A percentile compares a stretch with the other conserved stretches of the same genome.
Conservation (phyloP, 805 yeast genomes). For the Peterozyma toletana region DNA sequence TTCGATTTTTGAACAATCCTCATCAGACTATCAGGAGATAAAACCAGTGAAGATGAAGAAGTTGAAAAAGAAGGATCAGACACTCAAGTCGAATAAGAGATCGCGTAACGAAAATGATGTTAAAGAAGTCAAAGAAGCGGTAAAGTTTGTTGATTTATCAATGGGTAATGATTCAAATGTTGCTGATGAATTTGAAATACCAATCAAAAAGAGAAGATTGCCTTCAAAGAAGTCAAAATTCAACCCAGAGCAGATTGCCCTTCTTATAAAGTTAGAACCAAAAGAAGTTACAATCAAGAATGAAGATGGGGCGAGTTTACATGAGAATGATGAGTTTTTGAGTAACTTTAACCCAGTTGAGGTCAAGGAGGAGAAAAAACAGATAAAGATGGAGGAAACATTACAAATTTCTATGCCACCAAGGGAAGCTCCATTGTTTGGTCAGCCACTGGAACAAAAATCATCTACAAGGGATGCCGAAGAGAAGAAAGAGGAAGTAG, state of each 20-base stretch:
- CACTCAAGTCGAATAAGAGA: conserved; percentile 9
- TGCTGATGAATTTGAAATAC: conserved; percentile 18
- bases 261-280: background rate
- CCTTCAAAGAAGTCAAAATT: too few relatives aligned
- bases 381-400: conserved; percentile 13
- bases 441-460: too few relatives aligned
- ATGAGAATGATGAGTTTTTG: conserved; percentile 30
- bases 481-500: background rate
- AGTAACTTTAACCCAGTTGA: too few relatives aligned
- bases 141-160: conserved; percentile 19
- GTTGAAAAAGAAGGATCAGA: conserved; percentile 14
- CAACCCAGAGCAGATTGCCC: too few relatives aligned
- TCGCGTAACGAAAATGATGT: conserved; percentile 11
- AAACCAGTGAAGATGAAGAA: conserved; percentile 24
- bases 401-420: too few relatives aligned
- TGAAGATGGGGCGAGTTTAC: conserved; percentile 16
- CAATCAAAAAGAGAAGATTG: conserved; percentile 19
- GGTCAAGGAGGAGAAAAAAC: too few relatives aligned
- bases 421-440: too few relatives aligned
- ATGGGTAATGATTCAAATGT: conserved; percentile 18
- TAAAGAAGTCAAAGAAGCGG: conserved; percentile 13
- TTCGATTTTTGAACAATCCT: background rate
- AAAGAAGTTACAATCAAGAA: background rate
- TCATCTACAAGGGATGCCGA: background rate
- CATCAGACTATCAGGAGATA: conserved; percentile 4